Base-by-base conservation (phyloP, 164 flowering plant species). In the Cinnamomum micranthum region DNA sequence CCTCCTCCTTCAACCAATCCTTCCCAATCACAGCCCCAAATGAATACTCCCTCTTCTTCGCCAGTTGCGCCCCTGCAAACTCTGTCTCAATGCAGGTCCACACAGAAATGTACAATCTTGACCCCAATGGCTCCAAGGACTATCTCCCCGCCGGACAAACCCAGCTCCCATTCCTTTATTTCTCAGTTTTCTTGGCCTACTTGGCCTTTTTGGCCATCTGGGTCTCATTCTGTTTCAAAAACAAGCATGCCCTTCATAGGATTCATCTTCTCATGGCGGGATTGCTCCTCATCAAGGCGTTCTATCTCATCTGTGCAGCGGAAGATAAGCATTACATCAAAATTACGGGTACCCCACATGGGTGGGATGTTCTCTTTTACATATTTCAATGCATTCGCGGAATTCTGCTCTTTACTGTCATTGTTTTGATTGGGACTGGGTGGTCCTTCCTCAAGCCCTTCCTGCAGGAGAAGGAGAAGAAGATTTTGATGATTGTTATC, bases 401-500 rank as follows among this genome's bases (percentile, higher is more conserved):
- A 24, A 85, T 87, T 2, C 74, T 91, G 76, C 79, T 91, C 17
- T 91, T 89, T 77, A 91, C 93, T 9, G 95, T 91, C 41, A 89
- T 91, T 13, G 86, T 91, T 15, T 74, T 89, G 79, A 81, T 91
- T 55, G 95, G 95, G 10, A 91, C 93, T 0, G 93, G 93, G 1
- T 89, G 96, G 96, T 91, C 96, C 52, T 91, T 91, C 73, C 68
- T 90, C 80, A 91, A 91, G 71, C 96, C 95, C 0, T 89, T 85
- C 69, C 76, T 91, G 74, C 91, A 88, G 69, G 93, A 89, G 75
- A 86, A 72, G 80, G 93, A 91, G 81, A 91, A 91, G 93, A 91
- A 89, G 81, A 89, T 91, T 28, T 76, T 91, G 82, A 88, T 88
- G 90, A 85, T 88, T 73, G 93, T 89, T 79, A 86, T 91, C 33